Conservation (phyloP, 164 flowering plant genomes). For the Piper longum region DNA sequence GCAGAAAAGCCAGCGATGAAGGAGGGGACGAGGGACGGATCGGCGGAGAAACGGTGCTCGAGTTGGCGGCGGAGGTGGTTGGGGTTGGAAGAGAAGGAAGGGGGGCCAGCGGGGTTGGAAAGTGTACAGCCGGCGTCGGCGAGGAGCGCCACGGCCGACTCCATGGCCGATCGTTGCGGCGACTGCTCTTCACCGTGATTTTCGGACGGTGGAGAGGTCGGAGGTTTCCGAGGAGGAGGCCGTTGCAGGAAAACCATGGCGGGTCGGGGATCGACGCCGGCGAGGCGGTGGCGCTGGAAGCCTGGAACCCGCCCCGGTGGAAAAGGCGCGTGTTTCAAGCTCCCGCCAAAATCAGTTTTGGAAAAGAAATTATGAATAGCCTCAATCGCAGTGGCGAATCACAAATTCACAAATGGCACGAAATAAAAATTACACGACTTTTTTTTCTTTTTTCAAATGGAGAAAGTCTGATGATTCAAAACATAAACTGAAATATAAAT, state of each 20-base stretch:
- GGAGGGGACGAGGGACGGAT: slow-evolving; percentile 23
- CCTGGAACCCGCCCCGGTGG: no score
- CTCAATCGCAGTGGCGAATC: no score
- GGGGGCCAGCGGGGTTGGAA: slow-evolving; percentile 36
- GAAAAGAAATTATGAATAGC: no score
- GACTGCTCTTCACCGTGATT: neutral
- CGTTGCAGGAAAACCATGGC: slow-evolving; percentile 4
- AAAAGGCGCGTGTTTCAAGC: no score
- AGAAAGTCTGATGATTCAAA: no score
- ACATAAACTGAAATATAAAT: no score
- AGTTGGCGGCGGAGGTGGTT: slow-evolving; percentile 44
- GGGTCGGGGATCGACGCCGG: neutral
- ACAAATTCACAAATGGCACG: no score
- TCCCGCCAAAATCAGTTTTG: no score
- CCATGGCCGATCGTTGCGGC: neutral
- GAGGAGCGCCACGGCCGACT: slow-evolving; percentile 15
- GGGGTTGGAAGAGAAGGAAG: slow-evolving; percentile 45
- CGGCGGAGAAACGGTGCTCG: slow-evolving; percentile 25
- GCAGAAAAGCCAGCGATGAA: slow-evolving; percentile 52
- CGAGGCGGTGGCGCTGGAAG: neutral
- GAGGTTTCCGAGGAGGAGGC: neutral
- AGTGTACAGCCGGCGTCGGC: slow-evolving; percentile 78
- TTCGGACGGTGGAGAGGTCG: neutral
- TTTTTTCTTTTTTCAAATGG: no score
- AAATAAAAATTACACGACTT: no score